These are phyloP conservation scores for Globisporangium cederbergense DNA, from an alignment of 352 stramenopile genomes.

Conservation along the genomic window DNA sequence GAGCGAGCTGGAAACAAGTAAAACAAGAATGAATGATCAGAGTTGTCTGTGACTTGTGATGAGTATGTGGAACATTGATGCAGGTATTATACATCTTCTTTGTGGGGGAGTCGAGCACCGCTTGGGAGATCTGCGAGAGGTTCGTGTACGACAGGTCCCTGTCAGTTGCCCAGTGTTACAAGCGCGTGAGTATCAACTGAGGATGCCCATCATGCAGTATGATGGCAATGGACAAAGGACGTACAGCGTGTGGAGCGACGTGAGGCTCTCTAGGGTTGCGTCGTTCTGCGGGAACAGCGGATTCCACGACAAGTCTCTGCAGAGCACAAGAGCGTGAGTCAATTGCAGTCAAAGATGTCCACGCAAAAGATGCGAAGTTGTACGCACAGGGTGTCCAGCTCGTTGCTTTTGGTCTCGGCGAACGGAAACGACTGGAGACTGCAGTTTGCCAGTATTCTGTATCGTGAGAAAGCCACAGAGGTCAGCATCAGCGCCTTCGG, in stretches of 20 bases:
- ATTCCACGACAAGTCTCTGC: conserved; percentile 10
- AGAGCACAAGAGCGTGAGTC: background rate
- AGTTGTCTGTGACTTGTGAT: too few species aligned
- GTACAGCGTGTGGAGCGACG: conserved; percentile 3
- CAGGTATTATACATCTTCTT: background rate
- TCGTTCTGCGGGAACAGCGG: conserved; percentile 8
- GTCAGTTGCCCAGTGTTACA: background rate
- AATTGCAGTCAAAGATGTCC: background rate
- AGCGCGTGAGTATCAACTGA: background rate
- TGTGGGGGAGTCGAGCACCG: background rate
- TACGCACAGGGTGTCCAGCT: background rate
- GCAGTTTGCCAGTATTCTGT: conserved; percentile 8
- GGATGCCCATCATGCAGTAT: background rate
- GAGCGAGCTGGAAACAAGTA: background rate
- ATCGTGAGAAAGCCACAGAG: background rate
- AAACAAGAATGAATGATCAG: background rate
- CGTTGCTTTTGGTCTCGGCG: background rate
- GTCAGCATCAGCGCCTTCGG: too few species aligned
- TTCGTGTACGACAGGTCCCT: conserved; percentile 12
- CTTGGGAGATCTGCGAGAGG: conserved; percentile 3
- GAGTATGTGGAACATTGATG: background rate
- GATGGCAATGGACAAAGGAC: background rate
- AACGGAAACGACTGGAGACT: conserved; percentile 12
- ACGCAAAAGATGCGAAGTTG: background rate
- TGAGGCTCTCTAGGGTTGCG: background rate